These are phyloP conservation scores for Aureobasidium sp. DNA, from an alignment of 2,329 filamentous ascomycete genomes.

Conservation along the genomic window DNA sequence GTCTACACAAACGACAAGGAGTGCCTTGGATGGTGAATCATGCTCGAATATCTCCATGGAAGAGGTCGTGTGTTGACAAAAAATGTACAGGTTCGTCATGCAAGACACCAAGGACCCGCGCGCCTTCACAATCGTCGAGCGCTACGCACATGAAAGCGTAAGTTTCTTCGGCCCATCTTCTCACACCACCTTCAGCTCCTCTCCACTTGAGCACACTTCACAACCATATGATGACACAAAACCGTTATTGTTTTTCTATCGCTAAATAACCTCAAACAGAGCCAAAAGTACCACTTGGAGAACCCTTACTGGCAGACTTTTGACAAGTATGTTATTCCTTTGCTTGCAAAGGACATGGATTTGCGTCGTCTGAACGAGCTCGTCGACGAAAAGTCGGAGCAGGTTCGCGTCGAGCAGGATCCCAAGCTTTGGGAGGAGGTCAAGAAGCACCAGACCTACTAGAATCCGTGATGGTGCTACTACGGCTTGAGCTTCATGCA, in stretches of 20 bases:
- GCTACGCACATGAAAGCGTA: conserved; percentile 61
- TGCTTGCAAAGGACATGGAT: conserved; percentile 64
- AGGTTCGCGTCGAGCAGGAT: conserved; percentile 30
- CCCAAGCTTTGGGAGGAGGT: conserved; percentile 29
- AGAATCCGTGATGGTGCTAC: no score
- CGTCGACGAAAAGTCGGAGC: conserved; percentile 43
- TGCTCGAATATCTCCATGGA: background rate
- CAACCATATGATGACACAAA: background rate
- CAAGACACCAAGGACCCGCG: conserved; percentile 61
- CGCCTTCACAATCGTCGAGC: conserved; percentile 69
- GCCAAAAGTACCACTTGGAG: conserved; percentile 40
- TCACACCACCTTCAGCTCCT: conserved; percentile 10
- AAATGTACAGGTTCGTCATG: conserved; percentile 63
- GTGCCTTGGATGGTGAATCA: conserved; percentile 39
- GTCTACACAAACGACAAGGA: conserved; percentile 67
- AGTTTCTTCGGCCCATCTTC: conserved; percentile 27
- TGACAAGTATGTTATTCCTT: conserved; percentile 63
- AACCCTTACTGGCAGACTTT: conserved; percentile 74
- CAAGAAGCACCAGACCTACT: conserved; percentile 30
- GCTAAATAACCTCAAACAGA: conserved; percentile 21
- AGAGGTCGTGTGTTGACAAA: background rate
- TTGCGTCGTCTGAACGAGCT: conserved; percentile 61
- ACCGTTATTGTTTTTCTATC: conserved; percentile 10
- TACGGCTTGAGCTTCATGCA: no score
- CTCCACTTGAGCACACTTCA: background rate